Conservation (phyloP, 352 stramenopile genomes). For the Pythium phragmiticola region DNA sequence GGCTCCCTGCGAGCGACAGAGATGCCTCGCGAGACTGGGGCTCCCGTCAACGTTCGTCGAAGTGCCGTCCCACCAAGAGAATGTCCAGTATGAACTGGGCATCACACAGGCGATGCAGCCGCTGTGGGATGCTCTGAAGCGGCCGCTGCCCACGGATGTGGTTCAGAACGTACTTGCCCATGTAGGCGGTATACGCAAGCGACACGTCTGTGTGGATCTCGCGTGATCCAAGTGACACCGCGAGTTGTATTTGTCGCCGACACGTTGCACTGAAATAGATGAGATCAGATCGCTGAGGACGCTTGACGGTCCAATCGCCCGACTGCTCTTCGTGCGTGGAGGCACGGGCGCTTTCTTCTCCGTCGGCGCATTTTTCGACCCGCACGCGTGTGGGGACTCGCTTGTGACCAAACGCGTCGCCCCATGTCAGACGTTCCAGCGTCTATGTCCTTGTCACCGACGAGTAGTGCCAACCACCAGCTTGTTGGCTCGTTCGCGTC, state of each 20-base stretch:
- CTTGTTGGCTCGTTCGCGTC: slow-evolving; percentile 36
- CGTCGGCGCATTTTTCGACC: background rate
- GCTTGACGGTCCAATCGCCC: background rate
- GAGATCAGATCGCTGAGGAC: background rate
- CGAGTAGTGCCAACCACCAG: background rate
- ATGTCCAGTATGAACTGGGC: background rate
- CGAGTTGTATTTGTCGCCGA: background rate
- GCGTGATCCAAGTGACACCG: background rate
- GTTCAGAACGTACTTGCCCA: background rate
- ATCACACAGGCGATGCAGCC: background rate
- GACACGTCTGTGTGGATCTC: slow-evolving; percentile 16
- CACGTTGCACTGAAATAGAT: background rate
- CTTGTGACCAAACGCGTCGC: background rate
- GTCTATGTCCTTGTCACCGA: background rate
- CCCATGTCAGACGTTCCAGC: background rate
- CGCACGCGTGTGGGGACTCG: background rate
- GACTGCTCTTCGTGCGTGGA: background rate
- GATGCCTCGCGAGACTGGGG: slow-evolving; percentile 1
- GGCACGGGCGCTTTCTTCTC: background rate
- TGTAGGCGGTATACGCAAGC: background rate
- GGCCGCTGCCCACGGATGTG: slow-evolving; percentile 2
- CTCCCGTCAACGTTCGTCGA: background rate
- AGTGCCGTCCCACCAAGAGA: background rate
- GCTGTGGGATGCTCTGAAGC: background rate
- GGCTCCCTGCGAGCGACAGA: background rate